Evolutionary conservation across 768 basidiomycete species (phyloP).

Genomic region (Psilocybe cyanescens): DNA sequence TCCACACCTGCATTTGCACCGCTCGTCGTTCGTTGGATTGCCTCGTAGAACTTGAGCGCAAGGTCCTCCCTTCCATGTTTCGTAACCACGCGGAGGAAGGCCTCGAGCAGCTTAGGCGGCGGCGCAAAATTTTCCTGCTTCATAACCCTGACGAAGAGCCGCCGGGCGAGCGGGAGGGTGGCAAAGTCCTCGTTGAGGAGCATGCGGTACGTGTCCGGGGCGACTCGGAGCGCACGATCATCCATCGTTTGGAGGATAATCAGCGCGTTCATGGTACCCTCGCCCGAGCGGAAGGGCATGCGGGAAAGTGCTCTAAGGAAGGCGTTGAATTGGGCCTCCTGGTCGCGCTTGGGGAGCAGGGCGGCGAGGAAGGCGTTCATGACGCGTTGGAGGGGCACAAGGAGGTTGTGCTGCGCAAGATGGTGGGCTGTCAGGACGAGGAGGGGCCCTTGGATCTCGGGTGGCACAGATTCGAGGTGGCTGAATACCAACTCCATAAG

Average conservation of each 20-base stretch:
- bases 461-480: conserved; percentile 36
- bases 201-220: conserved; percentile 42
- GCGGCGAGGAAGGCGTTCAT: conserved; percentile 44
- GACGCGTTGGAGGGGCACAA: conserved; percentile 48
- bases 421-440: conserved; percentile 50
- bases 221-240: conserved; percentile 42
- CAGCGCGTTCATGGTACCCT: conserved; percentile 42
- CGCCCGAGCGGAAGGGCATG: conserved; percentile 41
- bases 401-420: conserved; percentile 53
- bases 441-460: conserved; percentile 41
- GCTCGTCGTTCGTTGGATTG: conserved; percentile 31
- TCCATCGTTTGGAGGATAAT: conserved; percentile 52
- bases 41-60: conserved; percentile 40
- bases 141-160: conserved; percentile 46
- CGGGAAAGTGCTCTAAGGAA: conserved; percentile 54
- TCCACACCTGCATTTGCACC: not conserved
- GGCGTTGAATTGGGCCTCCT: conserved; percentile 48
- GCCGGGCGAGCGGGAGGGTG: conserved; percentile 51
- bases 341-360: conserved; percentile 10
- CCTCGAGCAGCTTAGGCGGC: conserved; percentile 43
- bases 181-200: conserved; percentile 56
- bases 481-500: conserved; percentile 46
- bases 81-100: conserved; percentile 50
- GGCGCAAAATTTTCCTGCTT: conserved; percentile 39
- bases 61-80: conserved; percentile 46